phyloP scores from a whole-genome alignment of 23 red algal species.

The Cyanidium caldarium region DNA sequence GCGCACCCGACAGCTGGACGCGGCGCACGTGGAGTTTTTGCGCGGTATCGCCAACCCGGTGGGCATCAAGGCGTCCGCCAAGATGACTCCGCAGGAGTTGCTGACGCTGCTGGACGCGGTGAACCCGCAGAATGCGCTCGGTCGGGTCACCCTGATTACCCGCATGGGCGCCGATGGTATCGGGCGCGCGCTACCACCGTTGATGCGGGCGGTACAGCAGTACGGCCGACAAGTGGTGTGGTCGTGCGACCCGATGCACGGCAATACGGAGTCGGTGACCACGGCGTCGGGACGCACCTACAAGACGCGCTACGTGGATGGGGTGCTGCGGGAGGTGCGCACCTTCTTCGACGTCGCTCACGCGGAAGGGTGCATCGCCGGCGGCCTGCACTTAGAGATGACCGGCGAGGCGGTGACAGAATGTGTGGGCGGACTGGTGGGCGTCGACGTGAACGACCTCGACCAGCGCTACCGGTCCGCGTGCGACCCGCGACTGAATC shows the following conservation, averaged over 20 bases:
- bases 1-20: conserved; percentile 61
- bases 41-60: conserved; percentile 78
- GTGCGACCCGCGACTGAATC: conserved; percentile 43
- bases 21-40: conserved; percentile 81
- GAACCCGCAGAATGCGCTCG: conserved; percentile 57
- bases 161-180: conserved; percentile 54
- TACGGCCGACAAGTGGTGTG: conserved; percentile 63
- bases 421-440: conserved; percentile 49
- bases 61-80: conserved; percentile 44
- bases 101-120: conserved; percentile 37
- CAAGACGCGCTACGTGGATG: conserved; percentile 33
- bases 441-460: conserved; percentile 24
- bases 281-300: not conserved
- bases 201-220: conserved; percentile 44
- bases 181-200: conserved; percentile 34
- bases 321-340: conserved; percentile 46
- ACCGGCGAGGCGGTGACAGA: conserved; percentile 74
- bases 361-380: conserved; percentile 45
- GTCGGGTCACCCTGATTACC: conserved; percentile 56
- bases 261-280: conserved; percentile 14
- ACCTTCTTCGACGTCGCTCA: conserved; percentile 61
- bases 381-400: conserved; percentile 88
- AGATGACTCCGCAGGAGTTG: conserved; percentile 25
- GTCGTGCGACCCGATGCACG: conserved; percentile 82
- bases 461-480: conserved; percentile 10